These are phyloP conservation scores for Helichrysum umbraculigerum DNA, from an alignment of 129 eudicot species.

Conservation along the genomic window DNA sequence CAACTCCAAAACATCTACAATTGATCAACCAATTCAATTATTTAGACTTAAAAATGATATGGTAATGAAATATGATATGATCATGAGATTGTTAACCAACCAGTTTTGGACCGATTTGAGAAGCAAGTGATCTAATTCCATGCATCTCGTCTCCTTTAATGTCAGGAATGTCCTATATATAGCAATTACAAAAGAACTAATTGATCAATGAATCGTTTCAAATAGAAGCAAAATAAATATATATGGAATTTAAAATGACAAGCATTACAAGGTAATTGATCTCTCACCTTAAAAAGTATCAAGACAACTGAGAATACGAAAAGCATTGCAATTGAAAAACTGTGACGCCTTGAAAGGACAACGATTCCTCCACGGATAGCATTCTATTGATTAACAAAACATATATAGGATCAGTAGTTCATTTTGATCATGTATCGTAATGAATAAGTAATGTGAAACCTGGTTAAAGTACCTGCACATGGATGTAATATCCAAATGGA, in stretches of 20 bases:
- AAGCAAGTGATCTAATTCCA: conserved; percentile 38
- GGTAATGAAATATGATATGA: not conserved
- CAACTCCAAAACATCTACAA: conserved; percentile 40
- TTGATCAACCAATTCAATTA: not conserved
- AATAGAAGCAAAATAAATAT: not conserved
- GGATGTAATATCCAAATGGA: conserved; percentile 36
- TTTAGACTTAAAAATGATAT: not conserved
- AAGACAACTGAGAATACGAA: conserved; percentile 27
- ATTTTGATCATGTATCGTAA: not conserved
- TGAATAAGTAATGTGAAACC: not conserved
- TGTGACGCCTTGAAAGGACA: conserved; percentile 29
- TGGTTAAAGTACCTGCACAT: conserved; percentile 22
- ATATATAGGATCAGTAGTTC: not conserved
- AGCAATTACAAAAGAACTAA: not conserved
- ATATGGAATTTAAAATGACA: not conserved
- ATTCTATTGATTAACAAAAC: conserved; percentile 16
- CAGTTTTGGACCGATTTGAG: conserved; percentile 34
- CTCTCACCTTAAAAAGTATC: conserved; percentile 34
- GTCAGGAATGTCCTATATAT: conserved; percentile 35
- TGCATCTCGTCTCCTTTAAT: conserved; percentile 43
- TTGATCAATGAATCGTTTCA: not conserved
- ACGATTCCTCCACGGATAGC: conserved; percentile 22
- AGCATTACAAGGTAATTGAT: not conserved
- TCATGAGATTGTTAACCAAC: not conserved
- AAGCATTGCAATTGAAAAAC: conserved; percentile 30